Percentiles rank a stretch among this genome's conserved stretches.
phyloP scores from a whole-genome alignment of 2,329 filamentous ascomycete genomes.

The Hypoxylon sp. region DNA sequence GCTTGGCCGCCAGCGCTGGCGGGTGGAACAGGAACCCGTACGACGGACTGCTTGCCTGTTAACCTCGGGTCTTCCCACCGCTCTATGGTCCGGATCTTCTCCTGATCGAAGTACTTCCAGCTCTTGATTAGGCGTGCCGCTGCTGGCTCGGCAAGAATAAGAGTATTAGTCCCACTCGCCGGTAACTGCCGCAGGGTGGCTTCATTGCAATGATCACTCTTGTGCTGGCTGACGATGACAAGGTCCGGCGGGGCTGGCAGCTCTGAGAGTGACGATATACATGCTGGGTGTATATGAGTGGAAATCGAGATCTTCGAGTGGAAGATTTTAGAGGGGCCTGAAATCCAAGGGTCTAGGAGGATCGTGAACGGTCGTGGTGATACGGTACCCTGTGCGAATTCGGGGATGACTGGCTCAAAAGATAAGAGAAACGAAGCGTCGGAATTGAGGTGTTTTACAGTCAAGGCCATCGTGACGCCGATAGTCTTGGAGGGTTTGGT shows the following conservation, averaged over 20 bases:
- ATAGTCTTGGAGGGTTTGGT: constrained; percentile 13
- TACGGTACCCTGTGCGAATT: constrained; percentile 51
- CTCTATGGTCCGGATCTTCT: constrained; percentile 60
- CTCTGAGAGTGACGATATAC: constrained; percentile 65
- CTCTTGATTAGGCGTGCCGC: constrained; percentile 74
- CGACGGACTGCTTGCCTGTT: constrained; percentile 53
- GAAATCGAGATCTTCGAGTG: constrained; percentile 72
- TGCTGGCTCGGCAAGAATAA: constrained; percentile 75
- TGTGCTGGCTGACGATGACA: constrained; percentile 61
- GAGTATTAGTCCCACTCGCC: constrained; percentile 63
- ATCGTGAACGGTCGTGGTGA: constrained; percentile 71
- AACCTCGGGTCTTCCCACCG: constrained; percentile 61
- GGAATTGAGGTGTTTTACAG: constrained; percentile 73
- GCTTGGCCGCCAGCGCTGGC: constrained; percentile 64
- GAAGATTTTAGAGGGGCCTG: constrained; percentile 70
- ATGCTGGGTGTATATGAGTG: constrained; percentile 66
- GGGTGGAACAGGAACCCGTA: constrained; percentile 67
- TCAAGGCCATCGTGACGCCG: constrained; percentile 67
- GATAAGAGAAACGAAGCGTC: constrained; percentile 75
- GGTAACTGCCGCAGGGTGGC: constrained; percentile 75
- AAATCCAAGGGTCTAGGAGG: constrained; percentile 79
- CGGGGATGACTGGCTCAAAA: constrained; percentile 67
- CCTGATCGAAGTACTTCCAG: constrained; percentile 76
- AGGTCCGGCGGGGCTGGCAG: constrained; percentile 60
- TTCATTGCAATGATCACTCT: constrained; percentile 78